A percentile compares a stretch with the other conserved stretches of the same genome.
Conservation (phyloP, 2,329 filamentous ascomycete species). For the Ophiostoma perfectum region DNA sequence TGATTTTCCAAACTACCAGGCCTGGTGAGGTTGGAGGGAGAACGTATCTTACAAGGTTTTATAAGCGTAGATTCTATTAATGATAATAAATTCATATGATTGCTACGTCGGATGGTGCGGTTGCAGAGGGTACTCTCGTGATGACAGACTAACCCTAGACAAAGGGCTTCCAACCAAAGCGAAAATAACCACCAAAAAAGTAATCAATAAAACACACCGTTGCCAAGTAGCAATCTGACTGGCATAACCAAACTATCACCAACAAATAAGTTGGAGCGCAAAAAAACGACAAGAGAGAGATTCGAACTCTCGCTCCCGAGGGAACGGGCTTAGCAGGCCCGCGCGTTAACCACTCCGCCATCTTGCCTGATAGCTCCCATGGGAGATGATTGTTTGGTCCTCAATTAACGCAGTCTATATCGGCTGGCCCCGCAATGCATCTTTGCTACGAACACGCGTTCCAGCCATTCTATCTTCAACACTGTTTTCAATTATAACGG, state of each 20-base stretch:
- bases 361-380: neutral
- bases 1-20: neutral
- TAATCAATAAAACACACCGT: no score
- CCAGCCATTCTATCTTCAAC: no score
- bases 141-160: no score
- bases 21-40: neutral
- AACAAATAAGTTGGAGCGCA: neutral
- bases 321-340: conserved; percentile 16
- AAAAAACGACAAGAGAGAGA: conserved; percentile 16
- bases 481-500: no score
- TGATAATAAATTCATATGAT: no score
- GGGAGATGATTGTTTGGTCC: neutral
- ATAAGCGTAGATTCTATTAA: no score
- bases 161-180: no score
- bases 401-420: neutral
- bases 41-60: neutral
- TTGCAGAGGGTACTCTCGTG: no score
- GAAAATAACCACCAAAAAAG: no score
- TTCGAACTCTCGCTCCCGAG: conserved; percentile 17
- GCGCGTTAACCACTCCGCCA: conserved; percentile 17
- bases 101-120: no score
- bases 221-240: neutral
- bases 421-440: neutral
- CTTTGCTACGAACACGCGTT: neutral
- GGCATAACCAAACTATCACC: neutral